These are phyloP conservation scores for Rhododendron kiyosumense DNA, from an alignment of 148 eudicot genomes.

Conservation along the genomic window DNA sequence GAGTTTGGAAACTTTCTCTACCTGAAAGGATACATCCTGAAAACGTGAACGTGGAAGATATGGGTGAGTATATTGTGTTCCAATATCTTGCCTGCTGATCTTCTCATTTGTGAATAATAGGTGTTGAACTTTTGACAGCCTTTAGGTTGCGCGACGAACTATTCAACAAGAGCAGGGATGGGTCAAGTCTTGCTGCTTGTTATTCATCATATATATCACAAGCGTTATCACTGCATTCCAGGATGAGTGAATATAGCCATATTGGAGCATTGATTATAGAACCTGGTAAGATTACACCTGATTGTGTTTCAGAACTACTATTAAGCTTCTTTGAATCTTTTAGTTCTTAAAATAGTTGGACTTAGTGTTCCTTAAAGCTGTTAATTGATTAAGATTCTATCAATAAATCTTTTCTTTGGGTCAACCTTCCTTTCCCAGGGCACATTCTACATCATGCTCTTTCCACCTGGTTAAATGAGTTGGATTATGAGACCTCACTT, in stretches of 20 bases:
- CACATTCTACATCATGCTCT: background rate
- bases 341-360: background rate
- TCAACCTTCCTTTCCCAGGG: background rate
- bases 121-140: constrained; percentile 33
- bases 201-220: constrained; percentile 51
- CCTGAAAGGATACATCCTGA: constrained; percentile 48
- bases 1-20: constrained; percentile 62
- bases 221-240: constrained; percentile 40
- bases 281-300: constrained; percentile 61
- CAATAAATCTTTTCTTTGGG: background rate
- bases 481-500: background rate
- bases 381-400: background rate
- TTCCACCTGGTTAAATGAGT: background rate
- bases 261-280: constrained; percentile 84
- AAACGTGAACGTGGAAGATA: constrained; percentile 27
- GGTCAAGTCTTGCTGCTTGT: constrained; percentile 40
- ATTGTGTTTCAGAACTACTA: background rate
- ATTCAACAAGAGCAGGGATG: constrained; percentile 62
- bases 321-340: background rate
- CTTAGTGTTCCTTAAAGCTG: background rate
- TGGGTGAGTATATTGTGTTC: constrained; percentile 41
- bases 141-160: constrained; percentile 59
- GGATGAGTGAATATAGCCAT: constrained; percentile 29
- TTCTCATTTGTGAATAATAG: constrained; percentile 7
- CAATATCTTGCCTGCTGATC: background rate